Evolutionary conservation across 129 eudicot species (phyloP), one percentile per base, ranked within the genome.

Genomic region (Flaveria ramosissima): DNA sequence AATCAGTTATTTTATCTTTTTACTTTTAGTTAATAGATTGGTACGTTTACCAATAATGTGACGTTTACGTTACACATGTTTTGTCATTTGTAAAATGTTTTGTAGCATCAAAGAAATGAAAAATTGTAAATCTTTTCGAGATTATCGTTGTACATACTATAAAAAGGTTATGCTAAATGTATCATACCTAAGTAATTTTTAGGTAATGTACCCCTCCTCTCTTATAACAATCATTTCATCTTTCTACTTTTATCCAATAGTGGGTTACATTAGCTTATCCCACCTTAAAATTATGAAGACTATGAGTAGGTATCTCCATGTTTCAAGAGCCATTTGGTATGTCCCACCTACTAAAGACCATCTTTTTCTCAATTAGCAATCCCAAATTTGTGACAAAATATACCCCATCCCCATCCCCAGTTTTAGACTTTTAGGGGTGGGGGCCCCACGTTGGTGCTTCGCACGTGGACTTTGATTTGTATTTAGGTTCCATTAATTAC

Each of bases 291-390:
- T n/a, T n/a, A n/a, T n/a, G 8, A 16, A 12, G 41, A 26, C 17
- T 26, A 16, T 60, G 65, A 59, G 4, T 19, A 59, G 66, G 66
- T 24, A 60, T 24, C 9, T 60, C 66, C 66, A 24, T 60, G 13
- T 60, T 60, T 60, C 67, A 60, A 60, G 67, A 39, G 67, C 4
- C 42, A 61, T 26, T 26, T 61, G 67, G 39, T 61, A 61, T 61
- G 67, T 61, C 67, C 67, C 67, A 61, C 67, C 67, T 26, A 61
- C 36, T 61, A 26, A 61, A 61, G n/a, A 61, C 42, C 67, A 66
- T 7, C 6, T 53, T 36, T 56, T 19, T 39, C 8, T 62, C 47
- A 63, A 52, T 56, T 75, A 64, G 63, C 32, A 46, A 27, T 26
- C 23, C 62, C 59, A 62, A 45, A 75, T 7, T 74, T 61, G 77